A percentile compares a stretch with the other conserved stretches of the same genome.
Evolutionary conservation across 495 filamentous ascomycete species (phyloP).

Genomic region (Letharia columbiana): DNA sequence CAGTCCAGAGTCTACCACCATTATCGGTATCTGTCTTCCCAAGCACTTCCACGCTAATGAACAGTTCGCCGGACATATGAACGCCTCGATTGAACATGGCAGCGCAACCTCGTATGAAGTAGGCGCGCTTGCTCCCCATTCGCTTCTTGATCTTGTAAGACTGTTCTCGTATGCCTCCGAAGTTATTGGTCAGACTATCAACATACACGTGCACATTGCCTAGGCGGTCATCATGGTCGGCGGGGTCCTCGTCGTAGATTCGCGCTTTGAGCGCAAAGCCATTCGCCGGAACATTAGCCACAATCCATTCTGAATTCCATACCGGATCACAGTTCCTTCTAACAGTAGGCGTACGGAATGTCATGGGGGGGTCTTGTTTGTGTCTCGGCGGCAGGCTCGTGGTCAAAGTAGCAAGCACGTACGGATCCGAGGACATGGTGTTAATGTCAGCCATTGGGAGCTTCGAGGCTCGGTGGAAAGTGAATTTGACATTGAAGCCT

Average conservation of each 20-base stretch:
- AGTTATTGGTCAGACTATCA: constrained; percentile 47
- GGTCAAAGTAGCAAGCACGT: constrained; percentile 58
- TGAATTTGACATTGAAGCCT: constrained; percentile 78
- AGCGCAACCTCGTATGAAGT: constrained; percentile 57
- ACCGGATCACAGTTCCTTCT: constrained; percentile 58
- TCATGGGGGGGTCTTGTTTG: constrained; percentile 65
- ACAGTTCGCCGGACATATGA: constrained; percentile 51
- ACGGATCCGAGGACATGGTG: constrained; percentile 76
- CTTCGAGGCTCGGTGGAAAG: constrained; percentile 69
- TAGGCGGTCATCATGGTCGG: constrained; percentile 78
- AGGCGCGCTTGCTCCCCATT: constrained; percentile 76
- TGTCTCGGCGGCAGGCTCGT: constrained; percentile 59
- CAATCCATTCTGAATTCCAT: constrained; percentile 82
- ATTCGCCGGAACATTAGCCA: constrained; percentile 70
- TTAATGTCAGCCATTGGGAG: constrained; percentile 75
- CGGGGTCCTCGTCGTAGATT: constrained; percentile 80
- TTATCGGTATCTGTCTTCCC: constrained; percentile 62
- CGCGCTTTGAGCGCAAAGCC: constrained; percentile 75
- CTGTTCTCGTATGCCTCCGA: constrained; percentile 57
- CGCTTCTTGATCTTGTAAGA: constrained; percentile 70
- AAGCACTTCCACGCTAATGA: constrained; percentile 62
- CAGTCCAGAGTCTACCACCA: constrained; percentile 70
- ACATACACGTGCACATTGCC: constrained; percentile 70
- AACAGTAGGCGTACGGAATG: constrained; percentile 69
- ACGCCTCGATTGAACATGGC: constrained; percentile 46